Evolutionary conservation across 768 basidiomycete species (phyloP).

Genomic region (Hygrocybe punicea): DNA sequence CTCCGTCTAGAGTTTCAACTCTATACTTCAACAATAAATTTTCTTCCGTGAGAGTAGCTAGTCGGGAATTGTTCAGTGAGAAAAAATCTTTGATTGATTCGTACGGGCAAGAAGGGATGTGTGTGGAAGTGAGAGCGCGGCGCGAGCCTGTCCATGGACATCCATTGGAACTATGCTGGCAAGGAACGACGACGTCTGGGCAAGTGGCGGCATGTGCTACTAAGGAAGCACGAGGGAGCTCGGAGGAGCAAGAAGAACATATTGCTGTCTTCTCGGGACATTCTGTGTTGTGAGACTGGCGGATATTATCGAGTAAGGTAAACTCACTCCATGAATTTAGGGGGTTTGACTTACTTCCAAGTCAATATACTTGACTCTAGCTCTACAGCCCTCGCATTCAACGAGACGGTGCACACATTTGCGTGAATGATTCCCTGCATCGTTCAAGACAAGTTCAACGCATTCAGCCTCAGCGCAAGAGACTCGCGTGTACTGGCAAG

Average conservation of each 20-base stretch:
- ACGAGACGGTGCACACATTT: constrained; percentile 36
- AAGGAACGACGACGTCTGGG: constrained; percentile 37
- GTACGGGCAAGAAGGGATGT: constrained; percentile 50
- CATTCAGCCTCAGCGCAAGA: constrained; percentile 50
- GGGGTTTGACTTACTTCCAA: constrained; percentile 34
- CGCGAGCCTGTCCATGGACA: constrained; percentile 54
- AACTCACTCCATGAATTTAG: not conserved
- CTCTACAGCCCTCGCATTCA: constrained; percentile 41
- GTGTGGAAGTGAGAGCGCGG: constrained; percentile 31
- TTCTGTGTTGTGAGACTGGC: constrained; percentile 38
- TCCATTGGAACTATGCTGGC: constrained; percentile 48
- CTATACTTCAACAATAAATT: constrained; percentile 64
- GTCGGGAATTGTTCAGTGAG: constrained; percentile 37
- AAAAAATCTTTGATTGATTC: constrained; percentile 63
- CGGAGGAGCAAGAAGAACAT: constrained; percentile 42
- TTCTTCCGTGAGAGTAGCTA: constrained; percentile 52
- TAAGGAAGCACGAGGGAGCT: constrained; percentile 34
- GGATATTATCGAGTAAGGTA: constrained; percentile 2
- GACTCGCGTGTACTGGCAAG: constrained; percentile 57
- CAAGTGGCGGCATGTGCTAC: constrained; percentile 40
- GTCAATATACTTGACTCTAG: constrained; percentile 32
- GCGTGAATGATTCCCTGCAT: constrained; percentile 35
- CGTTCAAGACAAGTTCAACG: constrained; percentile 41
- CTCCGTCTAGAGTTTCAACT: constrained; percentile 61
- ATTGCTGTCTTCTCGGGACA: constrained; percentile 37